Evolutionary conservation across 352 stramenopile species (phyloP).

Genomic region (Globisporangium abappressorium): DNA sequence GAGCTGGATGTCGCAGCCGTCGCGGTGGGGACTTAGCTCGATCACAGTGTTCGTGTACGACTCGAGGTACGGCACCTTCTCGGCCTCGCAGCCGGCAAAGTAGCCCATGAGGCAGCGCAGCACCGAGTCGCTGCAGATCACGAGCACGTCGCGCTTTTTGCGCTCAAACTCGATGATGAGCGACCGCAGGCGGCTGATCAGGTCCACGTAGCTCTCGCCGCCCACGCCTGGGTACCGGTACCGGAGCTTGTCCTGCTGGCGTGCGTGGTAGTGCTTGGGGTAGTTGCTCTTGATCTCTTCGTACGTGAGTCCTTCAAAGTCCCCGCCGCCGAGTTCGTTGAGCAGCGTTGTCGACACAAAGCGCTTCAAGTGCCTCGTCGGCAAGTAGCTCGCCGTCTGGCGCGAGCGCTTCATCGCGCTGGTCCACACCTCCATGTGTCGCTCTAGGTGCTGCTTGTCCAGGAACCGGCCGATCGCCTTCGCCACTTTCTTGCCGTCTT

Average conservation of each 20-base stretch:
- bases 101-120: conserved; percentile 79
- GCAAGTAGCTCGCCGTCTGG: conserved; percentile 69
- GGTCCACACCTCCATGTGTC: conserved; percentile 74
- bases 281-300: conserved; percentile 84
- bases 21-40: conserved; percentile 76
- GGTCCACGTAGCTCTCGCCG: conserved; percentile 92
- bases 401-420: conserved; percentile 81
- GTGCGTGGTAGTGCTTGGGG: conserved; percentile 83
- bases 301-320: conserved; percentile 89
- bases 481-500: conserved; percentile 76
- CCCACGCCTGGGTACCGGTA: conserved; percentile 90
- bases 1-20: conserved; percentile 82
- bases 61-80: conserved; percentile 70
- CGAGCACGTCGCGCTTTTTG: conserved; percentile 86
- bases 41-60: conserved; percentile 71
- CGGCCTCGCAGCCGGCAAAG: conserved; percentile 69
- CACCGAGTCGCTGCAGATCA: conserved; percentile 82
- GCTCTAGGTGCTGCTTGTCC: conserved; percentile 66
- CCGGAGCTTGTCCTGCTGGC: conserved; percentile 88
- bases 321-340: conserved; percentile 88
- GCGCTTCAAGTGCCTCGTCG: conserved; percentile 64
- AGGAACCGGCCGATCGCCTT: conserved; percentile 85
- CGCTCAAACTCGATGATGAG: conserved; percentile 92
- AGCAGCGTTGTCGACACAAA: conserved; percentile 87
- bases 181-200: conserved; percentile 89